Evolutionary conservation across 164 flowering plant genomes (phyloP), one percentile per base, ranked within the genome.

Genomic region (Stephania japonica): DNA sequence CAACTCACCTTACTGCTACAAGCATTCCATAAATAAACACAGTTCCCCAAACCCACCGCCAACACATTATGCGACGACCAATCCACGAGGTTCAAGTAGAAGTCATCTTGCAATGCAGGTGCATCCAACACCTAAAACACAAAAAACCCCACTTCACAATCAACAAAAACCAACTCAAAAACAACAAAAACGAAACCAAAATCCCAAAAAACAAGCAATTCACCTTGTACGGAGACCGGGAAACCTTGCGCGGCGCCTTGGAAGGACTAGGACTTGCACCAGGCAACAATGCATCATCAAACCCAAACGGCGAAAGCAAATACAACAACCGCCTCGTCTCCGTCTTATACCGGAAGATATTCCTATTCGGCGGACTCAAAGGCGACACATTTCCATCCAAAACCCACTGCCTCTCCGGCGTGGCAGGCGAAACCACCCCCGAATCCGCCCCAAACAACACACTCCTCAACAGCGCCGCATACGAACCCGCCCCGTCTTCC

Each of bases 21-120:
- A 83, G 97, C 98, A 89, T 93, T 92, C 98, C 99, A 96, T 21
- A 96, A 77, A 81, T 96, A 96, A 56, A 93, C 99, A 74, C 97
- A 91, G 71, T 84, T 90, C 0, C 93, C 97, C 85, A 96, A 80
- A 6, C 98, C 99, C 63, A 96, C 99, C 14, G 99, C 97, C 81
- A 96, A 77, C 23, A 96, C 90, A 81, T 96, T 93, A 75, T 89
- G 85, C n/a, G 94, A 80, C 53, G 99, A 96, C 99, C 99, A 96
- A 79, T 96, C 98, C 49, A 96, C 97, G 32, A 96, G 87, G 79
- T 96, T 96, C 80, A 91, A 76, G 78, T 96, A 96, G 73, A 93
- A 96, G 80, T 96, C 99, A 80, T 96, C 99, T 82, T 90, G 95
- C 90, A 96, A 83, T 32, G 95, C 92, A 19, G 98, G 99, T 5